These are phyloP conservation scores for Coffea eugenioides DNA, from an alignment of 257 asterid genomes.

Conservation along the genomic window DNA sequence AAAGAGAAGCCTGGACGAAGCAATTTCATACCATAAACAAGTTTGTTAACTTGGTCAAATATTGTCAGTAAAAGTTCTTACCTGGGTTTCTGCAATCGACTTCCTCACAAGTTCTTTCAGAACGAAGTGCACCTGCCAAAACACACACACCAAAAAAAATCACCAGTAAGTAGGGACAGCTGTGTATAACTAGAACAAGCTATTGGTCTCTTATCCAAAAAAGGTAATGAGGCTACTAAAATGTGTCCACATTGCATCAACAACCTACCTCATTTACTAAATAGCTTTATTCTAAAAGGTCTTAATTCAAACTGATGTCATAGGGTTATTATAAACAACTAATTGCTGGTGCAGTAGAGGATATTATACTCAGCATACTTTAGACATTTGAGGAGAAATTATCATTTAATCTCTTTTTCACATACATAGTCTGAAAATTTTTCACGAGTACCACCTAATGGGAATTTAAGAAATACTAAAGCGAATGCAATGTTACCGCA, in stretches of 20 bases:
- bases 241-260: neutral
- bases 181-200: neutral
- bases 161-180: neutral
- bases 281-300: neutral
- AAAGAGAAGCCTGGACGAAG: neutral
- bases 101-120: slow-evolving; percentile 93
- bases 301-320: neutral
- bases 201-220: neutral
- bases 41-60: neutral
- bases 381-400: neutral
- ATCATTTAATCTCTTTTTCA: neutral
- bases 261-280: neutral
- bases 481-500: slow-evolving; percentile 53
- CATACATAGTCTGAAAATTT: neutral
- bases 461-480: neutral
- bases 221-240: neutral
- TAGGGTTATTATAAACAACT: too few relatives aligned
- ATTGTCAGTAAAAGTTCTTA: slow-evolving; percentile 12
- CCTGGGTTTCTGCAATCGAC: slow-evolving; percentile 86
- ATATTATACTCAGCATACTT: neutral
- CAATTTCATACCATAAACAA: neutral
- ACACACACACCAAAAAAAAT: neutral
- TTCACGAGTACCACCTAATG: neutral
- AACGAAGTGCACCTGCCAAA: slow-evolving; percentile 73
- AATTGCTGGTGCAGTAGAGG: neutral